These are phyloP conservation scores for Cutaneotrichosporon sp. DNA, from an alignment of 1,284 basidiomycete species.

Conservation along the genomic window DNA sequence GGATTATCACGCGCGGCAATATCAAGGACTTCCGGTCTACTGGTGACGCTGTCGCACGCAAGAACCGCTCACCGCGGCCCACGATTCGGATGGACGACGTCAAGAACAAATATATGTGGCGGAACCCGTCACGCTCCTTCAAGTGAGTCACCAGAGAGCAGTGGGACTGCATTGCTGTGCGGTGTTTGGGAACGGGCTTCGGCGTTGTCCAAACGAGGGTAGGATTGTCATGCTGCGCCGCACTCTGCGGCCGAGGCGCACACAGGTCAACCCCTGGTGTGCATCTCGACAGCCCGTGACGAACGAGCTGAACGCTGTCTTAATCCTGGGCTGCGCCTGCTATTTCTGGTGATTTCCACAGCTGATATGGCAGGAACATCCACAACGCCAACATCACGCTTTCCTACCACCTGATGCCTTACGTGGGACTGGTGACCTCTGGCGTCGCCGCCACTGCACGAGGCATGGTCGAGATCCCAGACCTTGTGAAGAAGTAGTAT, in stretches of 20 bases:
- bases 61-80: conserved; percentile 12
- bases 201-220: too few relatives aligned
- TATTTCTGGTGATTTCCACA: not conserved
- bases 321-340: not conserved
- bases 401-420: conserved; percentile 54
- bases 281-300: not conserved
- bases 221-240: too few relatives aligned
- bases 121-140: conserved; percentile 47
- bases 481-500: conserved; percentile 1
- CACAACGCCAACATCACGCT: conserved; percentile 49
- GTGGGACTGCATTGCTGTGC: not conserved
- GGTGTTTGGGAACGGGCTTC: not conserved
- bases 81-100: conserved; percentile 44
- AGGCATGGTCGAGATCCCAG: conserved; percentile 31
- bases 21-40: conserved; percentile 44
- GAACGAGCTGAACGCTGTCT: not conserved
- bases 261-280: not conserved
- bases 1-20: conserved; percentile 47
- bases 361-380: conserved; percentile 35
- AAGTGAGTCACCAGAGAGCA: conserved; percentile 37
- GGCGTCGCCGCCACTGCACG: conserved; percentile 50
- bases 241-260: too few relatives aligned
- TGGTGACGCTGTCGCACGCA: conserved; percentile 25
- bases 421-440: conserved; percentile 51
- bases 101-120: conserved; percentile 50